phyloP scores from a whole-genome alignment of 768 basidiomycete species.

The Hebeloma cylindrosporum region DNA sequence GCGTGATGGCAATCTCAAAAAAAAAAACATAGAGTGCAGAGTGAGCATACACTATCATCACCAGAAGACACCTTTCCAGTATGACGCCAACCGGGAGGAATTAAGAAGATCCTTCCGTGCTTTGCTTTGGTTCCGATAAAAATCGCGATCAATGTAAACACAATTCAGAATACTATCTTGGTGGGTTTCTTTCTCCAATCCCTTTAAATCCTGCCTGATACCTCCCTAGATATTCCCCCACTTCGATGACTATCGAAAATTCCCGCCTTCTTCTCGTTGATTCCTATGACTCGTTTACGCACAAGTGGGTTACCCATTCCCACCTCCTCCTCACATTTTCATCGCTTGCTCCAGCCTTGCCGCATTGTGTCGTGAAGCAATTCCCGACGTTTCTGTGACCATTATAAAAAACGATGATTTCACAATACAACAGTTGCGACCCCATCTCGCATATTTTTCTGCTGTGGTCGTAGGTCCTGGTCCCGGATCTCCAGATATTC shows the following conservation, averaged over 20 bases:
- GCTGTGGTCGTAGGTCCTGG: slow-evolving; percentile 78
- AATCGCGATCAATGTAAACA: neutral
- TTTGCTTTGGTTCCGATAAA: slow-evolving; percentile 6
- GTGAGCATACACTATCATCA: too few species aligned
- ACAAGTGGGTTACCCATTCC: slow-evolving; percentile 58
- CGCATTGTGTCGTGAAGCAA: slow-evolving; percentile 61
- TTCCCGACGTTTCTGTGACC: slow-evolving; percentile 59
- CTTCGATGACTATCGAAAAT: slow-evolving; percentile 25
- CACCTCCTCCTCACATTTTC: neutral
- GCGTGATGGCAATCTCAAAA: too few species aligned
- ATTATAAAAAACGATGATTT: slow-evolving; percentile 75
- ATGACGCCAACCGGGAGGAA: too few species aligned
- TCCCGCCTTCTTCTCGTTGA: slow-evolving; percentile 72
- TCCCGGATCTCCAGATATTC: slow-evolving; percentile 70
- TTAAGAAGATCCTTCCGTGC: slow-evolving; percentile 10
- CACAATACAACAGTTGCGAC: slow-evolving; percentile 47
- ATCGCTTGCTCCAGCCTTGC: slow-evolving; percentile 54
- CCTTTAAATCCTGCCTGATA: neutral
- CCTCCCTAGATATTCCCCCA: neutral
- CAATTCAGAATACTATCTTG: neutral
- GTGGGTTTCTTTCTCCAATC: neutral
- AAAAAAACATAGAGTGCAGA: too few species aligned
- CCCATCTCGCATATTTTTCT: slow-evolving; percentile 59
- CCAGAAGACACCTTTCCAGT: too few species aligned
- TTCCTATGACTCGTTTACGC: slow-evolving; percentile 88